Evolutionary conservation across 139 green algal genomes (phyloP).

Genomic region (Chlamydomonas eustigma): DNA sequence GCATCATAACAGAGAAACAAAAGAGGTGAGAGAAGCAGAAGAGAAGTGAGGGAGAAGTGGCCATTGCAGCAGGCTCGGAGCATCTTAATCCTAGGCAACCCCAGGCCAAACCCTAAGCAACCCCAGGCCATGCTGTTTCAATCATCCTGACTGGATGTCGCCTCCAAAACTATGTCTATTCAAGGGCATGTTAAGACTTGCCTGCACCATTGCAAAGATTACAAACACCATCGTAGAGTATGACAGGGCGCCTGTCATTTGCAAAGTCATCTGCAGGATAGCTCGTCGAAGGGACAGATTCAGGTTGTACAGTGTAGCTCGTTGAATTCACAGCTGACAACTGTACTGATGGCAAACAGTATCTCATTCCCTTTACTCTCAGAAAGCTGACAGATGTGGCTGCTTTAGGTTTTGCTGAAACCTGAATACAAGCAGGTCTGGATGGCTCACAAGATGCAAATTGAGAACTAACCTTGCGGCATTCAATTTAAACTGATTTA

Average conservation of each 20-base stretch:
- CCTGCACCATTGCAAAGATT: slow-evolving; percentile 53
- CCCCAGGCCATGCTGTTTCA: neutral
- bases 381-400: no score
- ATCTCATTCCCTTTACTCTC: no score
- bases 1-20: neutral
- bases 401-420: no score
- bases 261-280: slow-evolving; percentile 75
- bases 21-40: neutral
- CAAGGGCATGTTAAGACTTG: neutral
- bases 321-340: no score
- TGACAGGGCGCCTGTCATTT: slow-evolving; percentile 62
- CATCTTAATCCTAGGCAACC: neutral
- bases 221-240: slow-evolving; percentile 82
- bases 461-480: no score
- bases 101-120: neutral
- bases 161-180: no score
- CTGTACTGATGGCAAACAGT: no score
- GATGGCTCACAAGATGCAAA: no score
- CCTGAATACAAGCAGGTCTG: no score
- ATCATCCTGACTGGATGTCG: neutral
- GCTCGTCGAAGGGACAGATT: no score
- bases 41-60: neutral
- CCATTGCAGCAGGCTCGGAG: neutral
- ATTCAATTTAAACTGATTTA: no score
- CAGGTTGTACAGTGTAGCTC: no score